Base-by-base conservation (phyloP, 768 basidiomycete genomes). In the Pulveroboletus frians region DNA sequence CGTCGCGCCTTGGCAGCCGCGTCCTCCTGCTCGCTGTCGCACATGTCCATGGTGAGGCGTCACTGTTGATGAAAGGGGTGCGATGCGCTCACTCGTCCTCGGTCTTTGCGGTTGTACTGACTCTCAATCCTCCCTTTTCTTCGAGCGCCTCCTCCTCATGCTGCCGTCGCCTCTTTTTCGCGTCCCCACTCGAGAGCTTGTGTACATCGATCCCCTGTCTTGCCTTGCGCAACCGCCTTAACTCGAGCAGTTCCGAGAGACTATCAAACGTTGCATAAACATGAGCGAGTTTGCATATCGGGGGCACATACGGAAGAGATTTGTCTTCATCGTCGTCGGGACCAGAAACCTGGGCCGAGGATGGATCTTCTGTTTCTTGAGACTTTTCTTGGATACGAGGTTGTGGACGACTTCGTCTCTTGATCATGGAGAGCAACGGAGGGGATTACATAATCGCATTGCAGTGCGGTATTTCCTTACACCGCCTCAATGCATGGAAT, bases 151-250 rank as follows among this genome's bases (percentile, higher is more conserved):
- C 65, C 42, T 78, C 80, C 17, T 69, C 61, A 14, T 69, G 69
- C 43, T 76, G 71, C 62, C 83, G 81, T 62, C 77, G 78, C 71
- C 79, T 85, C 74, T 81, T 86, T 71, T 80, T 85, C 9, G 65
- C 75, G 60, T 92, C 92, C 0, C 94, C 95, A 53, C 85, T 83
- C 64, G 84, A 90, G 13, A 99, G 72, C 62, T 86, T 93, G 41
- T 81, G 74, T 1, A 81, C 78, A 57, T 96, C 92, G 43, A 98
- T 96, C 2, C 94, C 95, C 61, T 84, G 79, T 48, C 88, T 73
- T 27, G 78, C 63, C 60, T 79, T 83, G 44, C 83, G 77, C 23
- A 94, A 70, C 62, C 84, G 92, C 39, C 92, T 78, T 23, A 96
- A 70, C 55, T 92, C 87, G 36, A 95, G 79, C 15, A 98, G 76